Evolutionary conservation across 2,329 filamentous ascomycete genomes (phyloP), one percentile per base, ranked within the genome.

Genomic region (Fusarium anguioides): DNA sequence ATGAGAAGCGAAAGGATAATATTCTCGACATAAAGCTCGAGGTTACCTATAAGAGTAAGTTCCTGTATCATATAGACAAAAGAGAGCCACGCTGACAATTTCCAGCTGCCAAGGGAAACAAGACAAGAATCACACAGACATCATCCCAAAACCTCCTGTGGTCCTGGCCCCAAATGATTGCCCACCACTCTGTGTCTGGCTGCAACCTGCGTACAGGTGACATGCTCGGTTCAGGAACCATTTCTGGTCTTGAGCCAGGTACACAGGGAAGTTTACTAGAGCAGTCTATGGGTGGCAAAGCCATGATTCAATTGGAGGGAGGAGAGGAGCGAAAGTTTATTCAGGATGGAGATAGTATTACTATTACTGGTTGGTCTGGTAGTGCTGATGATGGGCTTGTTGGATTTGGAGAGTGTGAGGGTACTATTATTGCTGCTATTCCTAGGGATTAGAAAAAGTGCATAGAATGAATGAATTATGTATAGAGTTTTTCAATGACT

Each of bases 91-190:
- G 7, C 21, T 60, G 2, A 61, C 20, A 4, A 10, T 0, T 4
- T 1, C 0, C 24, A 80, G 77, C 78, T 11, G 63, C 71, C 29
- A 67, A 69, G 18, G 77, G 77, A 5, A 72, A 74, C 49, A 77
- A 70, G 29, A 75, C 74, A 6, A 74, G 70, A 21, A 69, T 70
- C 26, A 67, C 46, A 0, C 49, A 57, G 6, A 72, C 70, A 7
- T 64, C 77, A 51, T 76, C 78, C 18, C 76, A 72, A 40, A 77
- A 82, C 52, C 82, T 96, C 4, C 83, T 95, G 2, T 96, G 89
- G 84, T 94, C 91, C 0, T 96, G 93, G 80, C 85, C 91, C 3
- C 93, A 96, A 75, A 94, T 95, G 91, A 81, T 96, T 48, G 86
- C 92, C 1, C 92, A 96, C 77, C 92, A 96, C 75, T 89, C 90